Conservation (phyloP, 345 rosid genomes). For the Eucalyptus erythrocorys region DNA sequence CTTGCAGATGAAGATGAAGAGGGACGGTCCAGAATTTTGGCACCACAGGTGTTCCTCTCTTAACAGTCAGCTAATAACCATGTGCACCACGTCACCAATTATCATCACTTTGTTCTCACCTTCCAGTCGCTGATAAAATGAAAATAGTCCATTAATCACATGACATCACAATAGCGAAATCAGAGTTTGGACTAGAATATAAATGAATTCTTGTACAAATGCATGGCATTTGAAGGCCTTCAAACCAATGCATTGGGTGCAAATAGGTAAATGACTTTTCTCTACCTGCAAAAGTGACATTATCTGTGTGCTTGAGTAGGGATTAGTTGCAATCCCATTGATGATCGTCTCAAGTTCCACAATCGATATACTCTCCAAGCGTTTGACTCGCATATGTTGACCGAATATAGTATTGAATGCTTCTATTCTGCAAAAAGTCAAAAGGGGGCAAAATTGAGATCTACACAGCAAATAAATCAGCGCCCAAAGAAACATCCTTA, state of each 20-base stretch:
- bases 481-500: background rate
- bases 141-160: background rate
- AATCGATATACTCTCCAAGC: slow-evolving; percentile 55
- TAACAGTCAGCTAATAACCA: slow-evolving; percentile 3
- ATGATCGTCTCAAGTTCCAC: slow-evolving; percentile 60
- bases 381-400: slow-evolving; percentile 71
- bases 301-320: slow-evolving; percentile 61
- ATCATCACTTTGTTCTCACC: slow-evolving; percentile 92
- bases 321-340: slow-evolving; percentile 34
- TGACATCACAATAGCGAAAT: background rate
- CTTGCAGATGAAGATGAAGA: background rate
- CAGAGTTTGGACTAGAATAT: background rate
- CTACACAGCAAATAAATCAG: background rate
- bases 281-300: slow-evolving; percentile 62
- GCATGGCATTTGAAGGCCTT: background rate
- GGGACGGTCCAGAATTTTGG: background rate
- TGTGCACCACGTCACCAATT: slow-evolving; percentile 59
- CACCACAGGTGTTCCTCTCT: background rate
- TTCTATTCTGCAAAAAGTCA: slow-evolving; percentile 37
- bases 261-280: background rate
- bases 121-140: slow-evolving; percentile 59
- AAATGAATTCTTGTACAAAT: background rate
- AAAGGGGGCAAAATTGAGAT: background rate
- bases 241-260: background rate
- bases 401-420: slow-evolving; percentile 66